Evolutionary conservation across 176 grass and related monocot species (phyloP).

Genomic region (Avena insularis): DNA sequence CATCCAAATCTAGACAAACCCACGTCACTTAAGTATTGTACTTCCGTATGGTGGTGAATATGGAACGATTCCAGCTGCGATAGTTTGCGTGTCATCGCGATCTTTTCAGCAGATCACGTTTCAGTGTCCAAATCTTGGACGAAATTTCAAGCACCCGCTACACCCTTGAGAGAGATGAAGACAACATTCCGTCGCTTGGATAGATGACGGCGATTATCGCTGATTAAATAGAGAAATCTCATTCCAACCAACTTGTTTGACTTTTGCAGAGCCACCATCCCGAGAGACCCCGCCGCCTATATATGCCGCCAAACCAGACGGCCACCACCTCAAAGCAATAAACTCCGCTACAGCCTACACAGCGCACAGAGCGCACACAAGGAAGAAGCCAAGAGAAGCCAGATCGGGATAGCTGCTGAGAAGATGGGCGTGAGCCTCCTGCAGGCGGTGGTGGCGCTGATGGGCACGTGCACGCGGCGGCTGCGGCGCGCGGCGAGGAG

Average conservation of each 20-base stretch:
- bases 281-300: neutral
- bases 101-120: neutral
- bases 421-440: conserved; percentile 62
- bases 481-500: conserved; percentile 59
- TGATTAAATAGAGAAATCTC: neutral
- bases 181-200: neutral
- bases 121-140: neutral
- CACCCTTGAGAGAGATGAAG: neutral
- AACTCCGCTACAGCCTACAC: neutral
- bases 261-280: neutral
- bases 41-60: too few relatives aligned
- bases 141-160: neutral
- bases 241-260: conserved; percentile 46
- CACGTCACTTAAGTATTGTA: too few relatives aligned
- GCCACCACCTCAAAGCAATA: conserved; percentile 34
- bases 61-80: neutral
- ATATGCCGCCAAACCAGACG: conserved; percentile 31
- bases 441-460: conserved; percentile 58
- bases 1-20: too few relatives aligned
- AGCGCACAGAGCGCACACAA: neutral
- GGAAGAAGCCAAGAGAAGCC: neutral
- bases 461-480: conserved; percentile 49
- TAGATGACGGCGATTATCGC: neutral
- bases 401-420: neutral
- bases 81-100: neutral